Base-by-base conservation (phyloP, 768 basidiomycete genomes). In the Agrocybe chaxingu region DNA sequence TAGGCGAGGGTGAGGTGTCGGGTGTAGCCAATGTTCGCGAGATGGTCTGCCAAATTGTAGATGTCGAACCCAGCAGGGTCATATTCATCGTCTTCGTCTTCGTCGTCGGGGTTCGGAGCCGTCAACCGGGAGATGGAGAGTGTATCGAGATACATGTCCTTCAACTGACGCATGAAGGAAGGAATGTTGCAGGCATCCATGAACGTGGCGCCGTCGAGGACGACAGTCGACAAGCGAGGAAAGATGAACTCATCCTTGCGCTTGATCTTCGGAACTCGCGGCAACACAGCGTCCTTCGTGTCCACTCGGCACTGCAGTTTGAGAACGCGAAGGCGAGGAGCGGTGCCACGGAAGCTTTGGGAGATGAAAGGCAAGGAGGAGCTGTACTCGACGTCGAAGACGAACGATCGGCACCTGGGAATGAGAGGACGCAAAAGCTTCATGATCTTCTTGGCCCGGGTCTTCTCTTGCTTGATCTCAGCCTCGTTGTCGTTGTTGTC, bases 141-240 rank as follows among this genome's bases (percentile, higher is more conserved):
- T 3, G 44, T 45, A 30, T 51, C 43, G 7, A 51, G 12, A n/a
- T 31, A 37, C 43, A 51, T 19, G 35, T 3, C 13, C 8, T 33
- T 0, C 50, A 51, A 37, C 9, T 51, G 50, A 2, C 8, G 0
- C 11, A 4, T 19, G 29, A 34, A 51, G 3, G 42, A 37, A 13
- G 19, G 12, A 9, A 45, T 2, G 29, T 29, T 5, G 36, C 19
- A 45, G 1, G 44, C 43, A 16, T 51, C 35, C 33, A 45, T 12
- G 37, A 45, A 44, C 7, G 50, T 51, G 30, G 29, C 8, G 2
- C 50, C 50, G 34, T 51, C 50, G 3, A 51, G 24, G 9, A 33
- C 42, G 3, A 51, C 35, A 8, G 34, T 18, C n/a, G 35, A n/a
- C n/a, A 51, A 36, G 6, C n/a, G 37, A 8, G 43, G 41, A 33